Evolutionary conservation across 345 rosid genomes (phyloP), one percentile per base, ranked within the genome.

Genomic region (Pelargonium nanum): DNA sequence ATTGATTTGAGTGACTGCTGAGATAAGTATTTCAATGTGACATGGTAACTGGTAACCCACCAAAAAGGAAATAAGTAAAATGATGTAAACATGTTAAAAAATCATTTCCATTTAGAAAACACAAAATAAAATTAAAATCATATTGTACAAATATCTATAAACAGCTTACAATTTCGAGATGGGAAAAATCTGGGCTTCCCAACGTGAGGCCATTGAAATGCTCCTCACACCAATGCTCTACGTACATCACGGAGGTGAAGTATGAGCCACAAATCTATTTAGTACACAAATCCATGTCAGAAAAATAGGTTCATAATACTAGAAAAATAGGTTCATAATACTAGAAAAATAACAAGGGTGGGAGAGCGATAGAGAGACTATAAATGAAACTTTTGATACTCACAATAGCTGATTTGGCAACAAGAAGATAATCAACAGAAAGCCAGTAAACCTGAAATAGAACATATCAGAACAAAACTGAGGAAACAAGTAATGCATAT

Each of bases 171-270:
- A 63, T 80, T 77, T 92, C 95, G 72, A 78, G 72, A 72, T 79
- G 80, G 55, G 93, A 81, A 77, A 92, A 92, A 79, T 92, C 96
- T 44, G 98, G 96, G 67, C 65, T 85, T 28, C 98, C 98, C 61
- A 92, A 72, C 58, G 82, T 80, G 59, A 92, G 85, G 68, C 72
- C 56, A 12, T 75, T 80, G 70, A 81, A 92, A 72, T 83, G 74
- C 75, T 89, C 95, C 77, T 92, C 91, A 78, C 98, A 89, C 98
- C 98, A 92, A 58, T 92, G 73, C 72, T 92, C 98, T 76, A 89
- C 91, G 67, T 85, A 92, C 93, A 92, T 80, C 62, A 83, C 68
- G 54, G 98, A 80, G 26, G 96, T 83, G 73, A 92, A 89, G 81
- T 81, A 81, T 19, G 87, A 82, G 58, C 98, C 95, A 80, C 89